Conservation (phyloP, 192 early-diverging fungal species). For the Coemansia sp. region DNA sequence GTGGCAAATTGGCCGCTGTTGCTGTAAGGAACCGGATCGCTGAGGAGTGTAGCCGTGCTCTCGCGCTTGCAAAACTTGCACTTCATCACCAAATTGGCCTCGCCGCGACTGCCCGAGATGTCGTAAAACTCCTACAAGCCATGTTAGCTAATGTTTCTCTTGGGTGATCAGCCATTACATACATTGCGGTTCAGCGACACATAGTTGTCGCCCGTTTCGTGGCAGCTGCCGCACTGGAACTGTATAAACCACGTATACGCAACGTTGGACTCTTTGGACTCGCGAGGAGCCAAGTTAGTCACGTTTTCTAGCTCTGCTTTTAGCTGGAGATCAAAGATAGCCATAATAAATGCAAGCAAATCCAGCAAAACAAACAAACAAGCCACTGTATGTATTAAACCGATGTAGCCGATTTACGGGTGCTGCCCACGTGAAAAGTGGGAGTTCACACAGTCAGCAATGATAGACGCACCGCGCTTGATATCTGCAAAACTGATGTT, state of each 20-base stretch:
- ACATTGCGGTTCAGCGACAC: conserved; percentile 27
- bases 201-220: conserved; percentile 66
- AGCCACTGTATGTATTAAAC: conserved; percentile 2
- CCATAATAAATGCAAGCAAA: conserved; percentile 15
- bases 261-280: conserved; percentile 31
- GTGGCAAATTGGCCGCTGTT: conserved; percentile 62
- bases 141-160: neutral
- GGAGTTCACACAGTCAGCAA: conserved; percentile 57
- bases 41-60: conserved; percentile 56
- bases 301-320: conserved; percentile 82
- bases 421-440: conserved; percentile 2
- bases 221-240: conserved; percentile 77
- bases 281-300: conserved; percentile 64
- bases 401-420: conserved; percentile 10
- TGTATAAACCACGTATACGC: conserved; percentile 71
- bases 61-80: conserved; percentile 90
- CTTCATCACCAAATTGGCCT: conserved; percentile 82
- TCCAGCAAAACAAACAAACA: conserved; percentile 2
- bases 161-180: neutral
- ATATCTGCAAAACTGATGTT: conserved; percentile 76
- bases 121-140: conserved; percentile 57
- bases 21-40: conserved; percentile 18
- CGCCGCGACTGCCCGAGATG: conserved; percentile 70
- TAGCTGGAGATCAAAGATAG: conserved; percentile 59
- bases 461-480: conserved; percentile 67